Evolutionary conservation across 2,329 filamentous ascomycete species (phyloP).

Genomic region (Cladorrhinum sp.): DNA sequence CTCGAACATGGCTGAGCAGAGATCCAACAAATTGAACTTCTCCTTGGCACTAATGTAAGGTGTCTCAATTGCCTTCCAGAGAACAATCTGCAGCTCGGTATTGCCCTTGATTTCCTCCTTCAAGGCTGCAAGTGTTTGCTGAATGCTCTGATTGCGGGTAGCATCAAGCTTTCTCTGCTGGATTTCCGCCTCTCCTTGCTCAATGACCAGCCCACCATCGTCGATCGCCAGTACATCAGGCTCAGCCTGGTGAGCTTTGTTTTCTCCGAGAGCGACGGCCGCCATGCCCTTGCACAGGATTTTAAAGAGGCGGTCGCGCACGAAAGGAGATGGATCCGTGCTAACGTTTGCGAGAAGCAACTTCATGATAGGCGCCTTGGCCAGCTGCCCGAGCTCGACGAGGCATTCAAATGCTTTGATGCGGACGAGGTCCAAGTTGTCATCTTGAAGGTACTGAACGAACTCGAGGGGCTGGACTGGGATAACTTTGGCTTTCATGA

Average conservation of each 20-base stretch:
- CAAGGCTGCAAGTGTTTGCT: conserved; percentile 45
- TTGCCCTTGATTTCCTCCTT: conserved; percentile 47
- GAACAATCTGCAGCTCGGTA: conserved; percentile 40
- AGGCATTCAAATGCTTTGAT: conserved; percentile 65
- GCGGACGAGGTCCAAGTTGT: conserved; percentile 59
- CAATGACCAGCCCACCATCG: conserved; percentile 46
- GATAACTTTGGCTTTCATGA: conserved; percentile 65
- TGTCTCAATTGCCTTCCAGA: conserved; percentile 52
- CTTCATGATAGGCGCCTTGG: conserved; percentile 52
- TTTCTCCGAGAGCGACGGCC: conserved; percentile 62
- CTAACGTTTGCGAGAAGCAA: conserved; percentile 58
- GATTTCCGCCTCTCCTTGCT: conserved; percentile 43
- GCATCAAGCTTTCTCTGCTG: conserved; percentile 46
- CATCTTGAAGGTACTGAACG: conserved; percentile 63
- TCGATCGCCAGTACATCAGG: conserved; percentile 25
- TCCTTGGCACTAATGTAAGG: conserved; percentile 46
- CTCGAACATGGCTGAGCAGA: conserved; percentile 50
- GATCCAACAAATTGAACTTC: conserved; percentile 48
- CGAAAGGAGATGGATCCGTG: conserved; percentile 61
- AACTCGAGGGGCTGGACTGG: conserved; percentile 53
- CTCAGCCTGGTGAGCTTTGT: conserved; percentile 33
- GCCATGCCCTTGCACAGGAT: conserved; percentile 59
- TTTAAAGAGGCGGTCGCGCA: conserved; percentile 59
- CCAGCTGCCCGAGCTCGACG: conserved; percentile 60
- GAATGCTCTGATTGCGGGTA: conserved; percentile 47